phyloP scores from a whole-genome alignment of 345 rosid genomes.

The Psidium guajava region DNA sequence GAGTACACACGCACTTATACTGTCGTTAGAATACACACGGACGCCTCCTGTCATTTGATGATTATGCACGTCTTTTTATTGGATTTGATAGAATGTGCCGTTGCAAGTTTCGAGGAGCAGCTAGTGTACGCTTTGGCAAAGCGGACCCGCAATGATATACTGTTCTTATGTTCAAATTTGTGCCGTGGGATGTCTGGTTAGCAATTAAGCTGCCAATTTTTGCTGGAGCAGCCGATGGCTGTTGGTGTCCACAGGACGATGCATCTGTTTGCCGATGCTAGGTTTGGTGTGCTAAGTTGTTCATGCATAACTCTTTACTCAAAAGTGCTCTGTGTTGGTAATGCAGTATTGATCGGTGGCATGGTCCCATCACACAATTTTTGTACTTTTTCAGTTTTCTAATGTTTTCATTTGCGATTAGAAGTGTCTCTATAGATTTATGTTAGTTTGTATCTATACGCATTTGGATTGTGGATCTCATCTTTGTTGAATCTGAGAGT shows the following conservation, averaged over 20 bases:
- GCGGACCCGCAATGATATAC: background rate
- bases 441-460: background rate
- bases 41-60: background rate
- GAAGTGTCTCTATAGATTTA: background rate
- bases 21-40: background rate
- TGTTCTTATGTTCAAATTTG: background rate
- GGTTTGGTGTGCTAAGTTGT: background rate
- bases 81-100: background rate
- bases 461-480: background rate
- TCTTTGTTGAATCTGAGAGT: background rate
- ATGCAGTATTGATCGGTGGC: background rate
- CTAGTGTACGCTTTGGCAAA: background rate
- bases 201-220: background rate
- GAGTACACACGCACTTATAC: background rate
- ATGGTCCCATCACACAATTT: background rate
- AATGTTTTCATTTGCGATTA: background rate
- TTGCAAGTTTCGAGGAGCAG: background rate
- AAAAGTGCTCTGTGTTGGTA: background rate
- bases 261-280: background rate
- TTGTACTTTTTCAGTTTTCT: background rate
- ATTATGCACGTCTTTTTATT: background rate
- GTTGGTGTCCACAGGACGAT: background rate
- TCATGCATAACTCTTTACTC: background rate
- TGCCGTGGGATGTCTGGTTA: background rate
- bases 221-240: background rate